A percentile compares a stretch with the other conserved stretches of the same genome.
Conservation (phyloP, 176 grass and related monocot species). For the Urochloa ruziziensis region DNA sequence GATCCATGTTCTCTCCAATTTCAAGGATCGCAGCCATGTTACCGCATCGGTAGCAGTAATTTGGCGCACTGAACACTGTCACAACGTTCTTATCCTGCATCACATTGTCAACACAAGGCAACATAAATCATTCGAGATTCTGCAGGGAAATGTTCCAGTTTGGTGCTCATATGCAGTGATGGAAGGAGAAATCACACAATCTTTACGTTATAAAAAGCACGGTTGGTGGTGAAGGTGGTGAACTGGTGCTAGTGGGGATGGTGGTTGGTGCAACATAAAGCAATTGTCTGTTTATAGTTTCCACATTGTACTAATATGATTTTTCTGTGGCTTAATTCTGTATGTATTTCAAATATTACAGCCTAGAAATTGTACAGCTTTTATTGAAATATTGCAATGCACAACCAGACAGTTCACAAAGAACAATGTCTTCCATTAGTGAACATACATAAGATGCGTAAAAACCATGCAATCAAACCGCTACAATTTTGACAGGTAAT, state of each 20-base stretch:
- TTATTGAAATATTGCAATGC: no score
- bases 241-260: no score
- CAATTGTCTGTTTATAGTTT: no score
- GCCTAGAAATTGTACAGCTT: no score
- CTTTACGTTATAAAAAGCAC: no score
- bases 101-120: neutral
- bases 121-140: neutral
- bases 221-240: no score
- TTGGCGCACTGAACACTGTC: conserved; percentile 74
- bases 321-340: no score
- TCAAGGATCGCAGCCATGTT: conserved; percentile 80
- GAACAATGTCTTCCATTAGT: neutral
- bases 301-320: no score
- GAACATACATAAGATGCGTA: neutral
- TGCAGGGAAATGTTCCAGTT: neutral
- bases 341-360: no score
- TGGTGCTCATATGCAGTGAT: neutral
- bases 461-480: neutral
- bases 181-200: neutral
- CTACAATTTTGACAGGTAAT: neutral
- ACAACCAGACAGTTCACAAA: no score
- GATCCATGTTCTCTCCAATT: conserved; percentile 73
- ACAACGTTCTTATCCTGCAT: conserved; percentile 75
- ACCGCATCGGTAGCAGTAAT: conserved; percentile 72
- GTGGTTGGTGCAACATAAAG: no score